These are phyloP conservation scores for Tardiomyces blankii DNA, from an alignment of 1,139 yeast species.

Conservation along the genomic window DNA sequence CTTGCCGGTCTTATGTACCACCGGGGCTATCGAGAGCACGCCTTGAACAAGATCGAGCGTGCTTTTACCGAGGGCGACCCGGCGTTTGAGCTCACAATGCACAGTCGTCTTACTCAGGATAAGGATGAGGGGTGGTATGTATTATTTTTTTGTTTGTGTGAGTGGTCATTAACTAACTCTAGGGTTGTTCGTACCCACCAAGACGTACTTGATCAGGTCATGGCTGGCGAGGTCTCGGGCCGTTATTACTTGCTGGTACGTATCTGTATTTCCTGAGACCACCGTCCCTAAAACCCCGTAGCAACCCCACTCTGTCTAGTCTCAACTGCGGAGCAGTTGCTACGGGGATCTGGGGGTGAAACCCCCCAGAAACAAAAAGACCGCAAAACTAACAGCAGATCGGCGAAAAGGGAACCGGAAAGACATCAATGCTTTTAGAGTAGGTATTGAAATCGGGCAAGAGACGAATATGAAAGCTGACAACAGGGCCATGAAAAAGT, in stretches of 20 bases:
- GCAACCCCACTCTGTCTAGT: too few species aligned
- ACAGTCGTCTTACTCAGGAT: slow-evolving; percentile 29
- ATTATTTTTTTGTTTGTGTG: slow-evolving; percentile 6
- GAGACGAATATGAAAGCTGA: slow-evolving; percentile 19
- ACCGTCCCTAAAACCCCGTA: too few species aligned
- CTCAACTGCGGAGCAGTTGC: background rate
- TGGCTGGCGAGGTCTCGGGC: slow-evolving; percentile 52
- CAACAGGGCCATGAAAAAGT: slow-evolving; percentile 43
- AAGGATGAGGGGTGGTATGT: slow-evolving; percentile 11
- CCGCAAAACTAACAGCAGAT: slow-evolving; percentile 19
- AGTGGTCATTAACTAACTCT: slow-evolving; percentile 5
- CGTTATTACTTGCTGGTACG: slow-evolving; percentile 46
- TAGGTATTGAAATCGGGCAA: slow-evolving; percentile 32
- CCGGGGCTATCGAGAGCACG: slow-evolving; percentile 46
- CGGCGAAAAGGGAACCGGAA: slow-evolving; percentile 86
- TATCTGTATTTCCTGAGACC: background rate
- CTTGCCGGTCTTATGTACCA: slow-evolving; percentile 66
- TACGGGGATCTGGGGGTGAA: too few species aligned
- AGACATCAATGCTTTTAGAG: slow-evolving; percentile 60
- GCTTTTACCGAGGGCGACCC: slow-evolving; percentile 67
- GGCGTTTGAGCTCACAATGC: slow-evolving; percentile 47
- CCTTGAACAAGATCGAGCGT: slow-evolving; percentile 48
- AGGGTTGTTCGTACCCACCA: slow-evolving; percentile 63
- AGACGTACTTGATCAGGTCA: slow-evolving; percentile 48
- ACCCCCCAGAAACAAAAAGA: too few species aligned